These are phyloP conservation scores for Arthrocladium fulminans DNA, from an alignment of 2,329 filamentous ascomycete genomes.

Conservation along the genomic window DNA sequence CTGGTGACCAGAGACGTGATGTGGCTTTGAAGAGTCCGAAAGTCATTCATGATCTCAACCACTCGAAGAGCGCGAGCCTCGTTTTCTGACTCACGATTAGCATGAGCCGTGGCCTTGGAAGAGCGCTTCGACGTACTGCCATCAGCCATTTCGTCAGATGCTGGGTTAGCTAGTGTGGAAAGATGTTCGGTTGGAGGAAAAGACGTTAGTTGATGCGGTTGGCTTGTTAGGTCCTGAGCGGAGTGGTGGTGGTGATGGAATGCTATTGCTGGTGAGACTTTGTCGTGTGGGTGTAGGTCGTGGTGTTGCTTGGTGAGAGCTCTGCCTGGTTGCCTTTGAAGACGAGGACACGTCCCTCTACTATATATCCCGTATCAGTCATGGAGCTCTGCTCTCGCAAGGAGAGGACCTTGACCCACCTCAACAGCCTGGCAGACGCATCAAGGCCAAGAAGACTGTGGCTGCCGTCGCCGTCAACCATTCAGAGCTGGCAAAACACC, in stretches of 20 bases:
- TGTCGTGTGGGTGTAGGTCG: neutral
- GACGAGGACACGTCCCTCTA: neutral
- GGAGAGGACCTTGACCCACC: neutral
- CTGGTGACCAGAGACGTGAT: slow-evolving; percentile 37
- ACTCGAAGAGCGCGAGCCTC: slow-evolving; percentile 55
- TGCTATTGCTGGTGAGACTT: neutral
- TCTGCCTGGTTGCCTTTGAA: neutral
- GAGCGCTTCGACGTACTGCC: slow-evolving; percentile 18
- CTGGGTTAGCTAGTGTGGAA: neutral
- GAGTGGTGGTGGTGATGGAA: neutral
- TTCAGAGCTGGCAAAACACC: neutral
- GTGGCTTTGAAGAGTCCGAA: slow-evolving; percentile 51
- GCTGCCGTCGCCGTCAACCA: slow-evolving; percentile 6
- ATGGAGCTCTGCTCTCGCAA: neutral
- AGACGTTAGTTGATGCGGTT: too few species aligned
- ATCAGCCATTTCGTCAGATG: slow-evolving; percentile 17
- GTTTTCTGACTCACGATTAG: slow-evolving; percentile 42
- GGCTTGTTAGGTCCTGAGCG: neutral
- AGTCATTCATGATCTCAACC: slow-evolving; percentile 56
- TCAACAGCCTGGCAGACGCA: neutral
- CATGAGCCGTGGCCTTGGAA: slow-evolving; percentile 30
- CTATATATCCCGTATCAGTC: neutral
- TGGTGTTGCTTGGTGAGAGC: neutral
- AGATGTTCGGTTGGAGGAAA: too few species aligned
- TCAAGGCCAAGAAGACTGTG: neutral